Base-by-base conservation (phyloP, 306 rosid species). In the Vachellia pachyceras region DNA sequence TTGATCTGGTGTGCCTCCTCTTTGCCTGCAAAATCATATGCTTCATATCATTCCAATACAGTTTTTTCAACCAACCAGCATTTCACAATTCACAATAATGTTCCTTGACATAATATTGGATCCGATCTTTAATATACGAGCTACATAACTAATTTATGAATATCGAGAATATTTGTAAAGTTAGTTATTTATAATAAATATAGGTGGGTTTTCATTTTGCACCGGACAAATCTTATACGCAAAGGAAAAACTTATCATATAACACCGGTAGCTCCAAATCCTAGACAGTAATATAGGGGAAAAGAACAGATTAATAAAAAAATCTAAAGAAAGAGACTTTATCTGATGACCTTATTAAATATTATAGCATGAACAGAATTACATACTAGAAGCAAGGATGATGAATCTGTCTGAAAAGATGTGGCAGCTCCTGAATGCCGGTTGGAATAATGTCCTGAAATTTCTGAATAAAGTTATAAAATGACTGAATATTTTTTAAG, bases 1-100 rank as follows among this genome's bases (percentile, higher is more conserved):
- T 80, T 80, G 83, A 83, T 63, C 87, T 47, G 3, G 17, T 77
- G n/a, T 81, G 85, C 85, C 58, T 79, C 83, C 82, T 77, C 69
- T 77, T 63, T 58, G 49, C 85, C 89, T 77, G 61, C 85, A 80
- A 76, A 52, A 37, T 3, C 76, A 80, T 68, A 60, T 74, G 79
- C 79, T 77, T 83, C 76, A 25, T 69, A 77, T n/a, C n/a, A n/a
- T n/a, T n/a, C n/a, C n/a, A n/a, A 41, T 3, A 52, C 7, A 69
- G 17, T 44, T 72, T 52, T 66, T 76, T 64, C 55, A 61, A 40
- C n/a, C 49, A 18, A 72, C 14, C 73, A 52, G 41, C 71, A 52
- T 74, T 1, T 23, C 5, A 7, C 60, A n/a, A 47, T 12, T 57
- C 73, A 79, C 40, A 65, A 40, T 77, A 49, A 18, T 63, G 25